Base-by-base conservation (phyloP, 2,329 filamentous ascomycete genomes). In the Penicillium sp. region DNA sequence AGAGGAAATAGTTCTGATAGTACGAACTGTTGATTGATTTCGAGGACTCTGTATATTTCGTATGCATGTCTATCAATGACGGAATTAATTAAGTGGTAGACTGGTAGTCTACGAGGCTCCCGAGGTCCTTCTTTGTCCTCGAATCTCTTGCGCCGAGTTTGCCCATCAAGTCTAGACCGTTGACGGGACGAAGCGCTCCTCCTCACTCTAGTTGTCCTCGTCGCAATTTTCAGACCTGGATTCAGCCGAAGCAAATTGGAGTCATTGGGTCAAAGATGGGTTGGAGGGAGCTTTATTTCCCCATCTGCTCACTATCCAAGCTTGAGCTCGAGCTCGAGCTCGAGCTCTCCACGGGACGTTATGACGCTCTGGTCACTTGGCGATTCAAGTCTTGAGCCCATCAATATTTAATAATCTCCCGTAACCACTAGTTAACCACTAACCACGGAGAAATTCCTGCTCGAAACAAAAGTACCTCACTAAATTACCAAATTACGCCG, bases 251-350 rank as follows among this genome's bases (percentile, higher is more conserved):
- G 24, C 9, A 17, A 17, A 13, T 17, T 19, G 17, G 45, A 49
- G 15, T n/a, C 22, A 44, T n/a, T 35, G n/a, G 30, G 53, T 19
- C 33, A 26, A 40, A 40, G 22, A 40, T 40, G 51, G 50, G 8
- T 17, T 22, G 19, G n/a, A 49, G 33, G 49, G 49, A 28, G 38
- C 37, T 40, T 51, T 24, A 19, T 42, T 59, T 42, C 60, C 57
- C 57, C 53, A 56, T 62, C 57, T 45, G 56, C 60, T 56, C 57
- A 58, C 13, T 35, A 28, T 30, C 26, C 53, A 37, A 30, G 26
- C 26, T 47, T 22, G 10, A 12, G 33, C 33, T 35, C 33, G 35
- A 24, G n/a, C 7, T 45, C 22, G n/a, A n/a, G n/a, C n/a, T n/a
- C n/a, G n/a, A n/a, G n/a, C n/a, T n/a, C 35, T 44, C 56, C 24